These are phyloP conservation scores for Gossypium schwendimanii DNA, from an alignment of 441 rosid genomes.

Conservation along the genomic window DNA sequence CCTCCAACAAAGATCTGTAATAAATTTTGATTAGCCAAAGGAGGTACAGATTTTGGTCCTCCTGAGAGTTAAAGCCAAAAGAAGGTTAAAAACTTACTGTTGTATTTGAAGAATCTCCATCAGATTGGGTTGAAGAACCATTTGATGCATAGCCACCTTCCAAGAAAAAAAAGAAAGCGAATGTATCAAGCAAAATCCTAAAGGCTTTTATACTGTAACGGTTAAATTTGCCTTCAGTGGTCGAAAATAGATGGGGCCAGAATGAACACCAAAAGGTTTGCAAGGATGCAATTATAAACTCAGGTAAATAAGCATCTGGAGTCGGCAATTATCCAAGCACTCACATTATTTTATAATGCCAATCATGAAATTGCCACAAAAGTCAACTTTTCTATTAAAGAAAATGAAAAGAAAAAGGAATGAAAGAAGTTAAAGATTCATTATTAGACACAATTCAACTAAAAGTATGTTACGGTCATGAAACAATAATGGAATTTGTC, in stretches of 20 bases:
- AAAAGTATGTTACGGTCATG: not conserved
- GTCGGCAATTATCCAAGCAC: not conserved
- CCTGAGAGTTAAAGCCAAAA: conserved; percentile 15
- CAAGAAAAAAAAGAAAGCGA: conserved; percentile 8
- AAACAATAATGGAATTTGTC: not conserved
- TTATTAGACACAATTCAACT: not conserved
- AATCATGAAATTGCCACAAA: not conserved
- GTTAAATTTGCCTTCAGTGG: not conserved
- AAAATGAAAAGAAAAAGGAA: not conserved
- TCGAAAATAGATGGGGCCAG: not conserved
- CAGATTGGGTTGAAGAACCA: conserved; percentile 54
- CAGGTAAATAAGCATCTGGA: not conserved
- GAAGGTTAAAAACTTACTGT: conserved; percentile 51
- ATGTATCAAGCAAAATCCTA: not conserved
- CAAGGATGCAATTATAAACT: not conserved
- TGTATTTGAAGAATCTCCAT: conserved; percentile 70
- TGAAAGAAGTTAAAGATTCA: not conserved
- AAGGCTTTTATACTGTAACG: not conserved
- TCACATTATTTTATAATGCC: not conserved
- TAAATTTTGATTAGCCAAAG: conserved; percentile 18
- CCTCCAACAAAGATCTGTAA: conserved; percentile 92
- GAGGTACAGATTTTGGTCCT: conserved; percentile 2
- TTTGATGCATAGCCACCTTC: conserved; percentile 62
- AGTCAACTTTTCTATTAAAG: not conserved
- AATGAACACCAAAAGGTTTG: not conserved